Base-by-base conservation (phyloP, 1,284 basidiomycete genomes). In the Puccinia polysora region DNA sequence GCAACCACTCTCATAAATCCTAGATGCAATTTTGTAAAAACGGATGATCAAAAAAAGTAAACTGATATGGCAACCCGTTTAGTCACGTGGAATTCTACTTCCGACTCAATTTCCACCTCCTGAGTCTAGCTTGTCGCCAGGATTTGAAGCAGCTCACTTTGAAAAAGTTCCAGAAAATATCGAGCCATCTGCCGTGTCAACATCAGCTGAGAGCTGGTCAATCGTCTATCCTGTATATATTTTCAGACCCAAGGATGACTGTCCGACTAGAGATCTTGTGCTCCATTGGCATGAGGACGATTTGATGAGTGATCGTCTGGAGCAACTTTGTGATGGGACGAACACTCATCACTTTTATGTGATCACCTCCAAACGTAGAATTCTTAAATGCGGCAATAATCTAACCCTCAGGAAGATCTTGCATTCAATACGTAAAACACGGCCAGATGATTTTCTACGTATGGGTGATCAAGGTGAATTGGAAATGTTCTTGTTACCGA, bases 241-340 rank as follows among this genome's bases (percentile, higher is more conserved):
- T 40, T 43, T 62, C 8, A 28, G 68, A 38, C 68, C 68, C 3
- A 52, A 62, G 28, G 68, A 70, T 34, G 20, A 38, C 36, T 49
- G 49, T 52, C 68, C 68, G 20, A 70, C 40, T 20, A 28, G 58
- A 50, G 68, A 70, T 34, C 56, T 70, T 7, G 34, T 70, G 12
- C 45, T 70, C 14, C n/a, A 15, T 18, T 70, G 68, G 68, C 40
- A 62, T 36, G 68, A 70, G 49, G 58, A 70, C 50, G 56, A 70
- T 53, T 10, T 53, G 20, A 59, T 70, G 7, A 28, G 30, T 20
- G 68, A 49, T 43, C 68, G 62, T 52, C 30, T 70, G 20, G 23
- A 52, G 25, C 43, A 60, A 70, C 56, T 70, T 12, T 50, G 45
- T 38, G 47, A n/a, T 40, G 20, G 47, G 8, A 63, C 23, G 47